Base-by-base conservation (phyloP, 805 yeast genomes). In the Isabelozyma rhagii region DNA sequence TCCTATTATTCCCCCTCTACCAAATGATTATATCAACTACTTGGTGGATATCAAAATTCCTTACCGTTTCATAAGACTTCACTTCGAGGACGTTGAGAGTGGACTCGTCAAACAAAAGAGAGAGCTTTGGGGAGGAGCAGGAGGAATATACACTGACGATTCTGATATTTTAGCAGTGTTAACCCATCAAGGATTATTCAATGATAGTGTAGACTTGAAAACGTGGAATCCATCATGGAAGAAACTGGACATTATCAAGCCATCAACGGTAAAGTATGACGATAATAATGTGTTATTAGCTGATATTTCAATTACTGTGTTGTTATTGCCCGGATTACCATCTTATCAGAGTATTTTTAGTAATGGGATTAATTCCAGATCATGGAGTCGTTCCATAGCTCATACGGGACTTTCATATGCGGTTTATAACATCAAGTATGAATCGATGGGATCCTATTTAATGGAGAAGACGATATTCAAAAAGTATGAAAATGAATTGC, bases 91-190 rank as follows among this genome's bases (percentile, higher is more conserved):
- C 29, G 74, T 81, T 46, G 73, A 70, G 11, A 60, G 57, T 36
- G 80, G 85, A 29, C 50, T 51, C 5, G 58, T 59, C 3, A 54
- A 57, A 5, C 48, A 50, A 14, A 61, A 58, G 36, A 70, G 82
- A 46, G 77, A 79, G 43, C 54, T 91, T 1, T 93, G 98, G 98
- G 99, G 99, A 2, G 78, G 78, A 2, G 62, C 62, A 10, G 80
- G 92, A 1, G 96, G 92, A 42, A 74, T 94, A 0, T 94, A 93
- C 66, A 89, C 97, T 0, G 98, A 94, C 66, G 99, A 93, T 65
- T 87, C 96, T 0, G 97, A 93, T 64, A 71, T 92, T 2, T 75
- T 93, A 38, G 75, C 88, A 5, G 86, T 84, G 0, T 69, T 93
- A 46, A 79, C 82, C 53, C 98, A 94, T 59, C 71, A 83, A 52